Evolutionary conservation across 2,329 filamentous ascomycete genomes (phyloP).

Genomic region (Golovinomyces cichoracearum): DNA sequence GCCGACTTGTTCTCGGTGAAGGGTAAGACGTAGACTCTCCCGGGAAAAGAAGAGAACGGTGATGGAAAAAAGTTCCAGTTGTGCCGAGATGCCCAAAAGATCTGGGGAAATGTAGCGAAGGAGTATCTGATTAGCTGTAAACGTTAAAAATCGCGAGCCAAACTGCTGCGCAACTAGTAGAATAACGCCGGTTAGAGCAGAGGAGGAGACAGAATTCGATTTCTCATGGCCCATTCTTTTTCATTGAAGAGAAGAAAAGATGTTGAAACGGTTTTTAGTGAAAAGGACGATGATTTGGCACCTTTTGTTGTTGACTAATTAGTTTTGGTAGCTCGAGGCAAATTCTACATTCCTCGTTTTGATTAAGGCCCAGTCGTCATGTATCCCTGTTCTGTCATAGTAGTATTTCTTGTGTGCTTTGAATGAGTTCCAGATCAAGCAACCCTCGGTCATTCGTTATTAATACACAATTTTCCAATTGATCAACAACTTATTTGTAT

Average conservation of each 20-base stretch:
- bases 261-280: no score
- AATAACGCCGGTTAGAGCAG: slow-evolving; percentile 3
- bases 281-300: background rate
- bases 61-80: slow-evolving; percentile 79
- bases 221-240: background rate
- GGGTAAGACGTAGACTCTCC: slow-evolving; percentile 71
- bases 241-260: no score
- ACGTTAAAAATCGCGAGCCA: slow-evolving; percentile 65
- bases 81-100: slow-evolving; percentile 60
- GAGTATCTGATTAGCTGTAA: slow-evolving; percentile 72
- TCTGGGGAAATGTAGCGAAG: slow-evolving; percentile 68
- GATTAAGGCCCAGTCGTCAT: no score
- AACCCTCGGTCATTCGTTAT: no score
- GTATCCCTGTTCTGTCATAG: no score
- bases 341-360: background rate
- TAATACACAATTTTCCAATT: no score
- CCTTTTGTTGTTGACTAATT: background rate
- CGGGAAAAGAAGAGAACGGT: slow-evolving; percentile 85
- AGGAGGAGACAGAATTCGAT: background rate
- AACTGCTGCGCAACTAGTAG: slow-evolving; percentile 64
- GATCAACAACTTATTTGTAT: no score
- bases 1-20: slow-evolving; percentile 37
- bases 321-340: background rate
- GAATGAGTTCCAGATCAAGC: no score
- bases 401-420: no score